phyloP scores from a whole-genome alignment of 257 asterid species.

The Jacaranda copaia region DNA sequence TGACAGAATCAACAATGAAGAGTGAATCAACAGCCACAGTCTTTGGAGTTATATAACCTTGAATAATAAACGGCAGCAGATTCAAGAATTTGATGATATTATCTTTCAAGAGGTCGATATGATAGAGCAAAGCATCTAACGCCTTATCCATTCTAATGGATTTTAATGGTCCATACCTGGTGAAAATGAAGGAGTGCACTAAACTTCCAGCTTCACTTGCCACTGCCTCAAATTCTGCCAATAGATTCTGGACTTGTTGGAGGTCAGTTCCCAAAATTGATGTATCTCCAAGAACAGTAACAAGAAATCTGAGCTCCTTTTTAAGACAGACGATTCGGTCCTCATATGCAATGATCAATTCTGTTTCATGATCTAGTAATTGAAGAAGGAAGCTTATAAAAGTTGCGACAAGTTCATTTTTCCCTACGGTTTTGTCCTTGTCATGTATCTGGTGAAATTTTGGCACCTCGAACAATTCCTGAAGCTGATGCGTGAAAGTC shows the following conservation, averaged over 20 bases:
- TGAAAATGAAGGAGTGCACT: background rate
- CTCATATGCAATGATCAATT: no score
- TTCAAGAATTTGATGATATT: slow-evolving; percentile 5
- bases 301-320: no score
- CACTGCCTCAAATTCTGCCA: no score
- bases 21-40: background rate
- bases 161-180: background rate
- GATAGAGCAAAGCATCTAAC: background rate
- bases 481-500: no score
- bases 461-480: background rate
- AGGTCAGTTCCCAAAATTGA: no score
- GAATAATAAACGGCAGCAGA: background rate
- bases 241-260: no score
- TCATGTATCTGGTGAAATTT: background rate
- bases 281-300: no score
- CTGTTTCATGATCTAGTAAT: background rate
- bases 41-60: background rate
- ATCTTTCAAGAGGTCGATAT: slow-evolving; percentile 2
- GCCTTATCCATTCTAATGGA: background rate
- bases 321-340: no score
- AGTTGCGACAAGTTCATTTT: slow-evolving; percentile 3
- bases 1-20: background rate
- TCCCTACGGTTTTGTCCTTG: background rate
- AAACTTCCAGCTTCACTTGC: no score
- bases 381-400: slow-evolving; percentile 17